Percentiles rank a stretch among this genome's conserved stretches.
phyloP scores from a whole-genome alignment of 2,329 filamentous ascomycete species.

The Diaporthe citri region DNA sequence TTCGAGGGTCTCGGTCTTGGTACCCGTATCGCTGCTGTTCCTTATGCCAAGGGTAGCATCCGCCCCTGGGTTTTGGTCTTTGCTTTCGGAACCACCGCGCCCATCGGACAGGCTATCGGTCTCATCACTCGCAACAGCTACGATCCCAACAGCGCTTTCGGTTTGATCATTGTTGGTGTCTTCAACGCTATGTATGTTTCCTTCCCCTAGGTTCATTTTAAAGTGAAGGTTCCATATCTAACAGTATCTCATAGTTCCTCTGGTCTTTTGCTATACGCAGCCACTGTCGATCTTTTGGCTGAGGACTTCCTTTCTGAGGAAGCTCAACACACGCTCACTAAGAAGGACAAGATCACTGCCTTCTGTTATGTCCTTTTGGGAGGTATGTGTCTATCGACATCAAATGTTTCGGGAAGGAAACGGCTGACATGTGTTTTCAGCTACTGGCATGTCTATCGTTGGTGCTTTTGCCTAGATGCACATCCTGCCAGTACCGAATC shows the following conservation, averaged over 20 bases:
- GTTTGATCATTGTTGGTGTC: slow-evolving; percentile 72
- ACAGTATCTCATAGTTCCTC: slow-evolving; percentile 59
- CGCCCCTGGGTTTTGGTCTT: slow-evolving; percentile 72
- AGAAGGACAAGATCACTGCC: slow-evolving; percentile 65
- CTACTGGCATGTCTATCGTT: slow-evolving; percentile 60
- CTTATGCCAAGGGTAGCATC: slow-evolving; percentile 67
- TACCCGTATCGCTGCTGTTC: slow-evolving; percentile 76
- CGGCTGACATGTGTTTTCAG: slow-evolving; percentile 45
- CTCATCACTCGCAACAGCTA: slow-evolving; percentile 68
- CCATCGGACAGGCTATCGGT: slow-evolving; percentile 75
- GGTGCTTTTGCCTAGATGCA: slow-evolving; percentile 58
- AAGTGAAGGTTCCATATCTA: not conserved
- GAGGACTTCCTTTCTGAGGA: slow-evolving; percentile 75
- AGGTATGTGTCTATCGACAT: slow-evolving; percentile 53
- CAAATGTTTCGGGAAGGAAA: not conserved
- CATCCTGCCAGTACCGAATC: not conserved
- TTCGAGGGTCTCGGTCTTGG: slow-evolving; percentile 79
- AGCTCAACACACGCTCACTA: slow-evolving; percentile 61
- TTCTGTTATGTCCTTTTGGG: slow-evolving; percentile 65
- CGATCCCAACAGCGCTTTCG: slow-evolving; percentile 73
- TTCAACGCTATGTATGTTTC: slow-evolving; percentile 73
- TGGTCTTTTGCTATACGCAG: slow-evolving; percentile 72
- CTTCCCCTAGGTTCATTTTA: too few species aligned
- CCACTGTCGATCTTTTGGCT: slow-evolving; percentile 72
- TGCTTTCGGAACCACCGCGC: slow-evolving; percentile 73